Base-by-base conservation (phyloP, 2,329 filamentous ascomycete genomes). In the Exserohilum turcica region DNA sequence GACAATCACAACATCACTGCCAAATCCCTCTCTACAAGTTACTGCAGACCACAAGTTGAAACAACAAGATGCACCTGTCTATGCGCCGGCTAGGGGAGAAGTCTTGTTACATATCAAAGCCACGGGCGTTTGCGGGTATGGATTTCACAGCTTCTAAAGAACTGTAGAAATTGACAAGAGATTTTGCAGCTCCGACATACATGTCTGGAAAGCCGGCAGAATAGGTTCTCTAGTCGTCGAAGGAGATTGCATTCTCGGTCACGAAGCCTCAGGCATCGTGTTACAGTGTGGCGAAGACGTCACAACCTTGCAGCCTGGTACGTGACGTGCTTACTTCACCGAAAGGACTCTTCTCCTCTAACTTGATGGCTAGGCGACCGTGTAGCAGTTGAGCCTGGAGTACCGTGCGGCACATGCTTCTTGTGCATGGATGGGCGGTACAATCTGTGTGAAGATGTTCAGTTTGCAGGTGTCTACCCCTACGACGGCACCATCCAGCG, bases 301-400 rank as follows among this genome's bases (percentile, higher is more conserved):
- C 12, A 76, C 72, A 8, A 69, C 78, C 52, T 63, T 87, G 10
- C 78, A 80, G 58, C 76, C 79, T 12, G 77, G 77, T 77, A 63
- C 15, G 16, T 36, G 33, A 7, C 31, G 6, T 13, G 5, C 4
- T 2, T 1, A 9, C 6, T n/a, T 3, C 39, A 18, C 7, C 19
- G 4, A 43, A 9, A n/a, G 8, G 10, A 21, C 15, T 35, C 5
- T 12, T 32, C 46, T 54, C 16, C 42, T 28, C 3, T 35, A 3
- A 5, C 13, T 27, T 8, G 4, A 12, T 18, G 1, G 19, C 2
- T 10, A 73, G 84, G 85, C 9, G 86, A 90, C 64, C 77, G 85
- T 45, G 85, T 90, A 8, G 86, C 86, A 3, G 74, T 90, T 13
- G 86, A 90, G 63, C 85, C 86, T 0, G 85, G 86, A 16, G 83